Evolutionary conservation across 1,284 basidiomycete species (phyloP), one percentile per base, ranked within the genome.

Genomic region (Rhodotorula sp.): DNA sequence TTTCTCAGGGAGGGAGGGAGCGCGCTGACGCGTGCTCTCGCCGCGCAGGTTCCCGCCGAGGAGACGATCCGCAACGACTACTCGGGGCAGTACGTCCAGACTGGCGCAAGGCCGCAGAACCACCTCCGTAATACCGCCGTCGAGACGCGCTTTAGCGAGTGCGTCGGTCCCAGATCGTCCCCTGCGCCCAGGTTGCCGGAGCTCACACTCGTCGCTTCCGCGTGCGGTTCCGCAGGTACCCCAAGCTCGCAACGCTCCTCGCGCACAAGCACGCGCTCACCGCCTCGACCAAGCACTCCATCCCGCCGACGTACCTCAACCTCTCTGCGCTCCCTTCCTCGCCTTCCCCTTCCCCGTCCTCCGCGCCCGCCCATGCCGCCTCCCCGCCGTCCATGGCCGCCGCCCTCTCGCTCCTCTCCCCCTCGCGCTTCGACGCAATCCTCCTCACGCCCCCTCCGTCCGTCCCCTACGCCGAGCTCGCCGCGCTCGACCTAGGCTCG

Each of bases 11-110:
- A 5, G 36, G 37, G 39, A 32, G 17, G 12, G 21, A 48, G 7
- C 32, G n/a, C n/a, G 27, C 15, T n/a, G 25, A 36, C 27, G 12
- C 17, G 21, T 29, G 17, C n/a, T 7, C 29, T 4, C 32, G 12
- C 22, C 50, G 19, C 4, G 32, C 65, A 77, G 73, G 53, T 66
- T 10, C 56, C 64, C 2, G 90, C 93, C 76, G 96, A 97, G 80
- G 93, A 97, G 80, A 96, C 93, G 0, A 90, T 99, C 59, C 86
- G 94, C 64, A 98, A 97, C 80, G 94, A 98, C 83, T 96, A 97
- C 80, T 92, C 91, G 2, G 89, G 91, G 81, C 85, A 90, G 77
- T 98, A 96, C 81, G 92, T 95, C 55, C 89, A 92, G 75, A 87
- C 90, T 3, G 94, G 94, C 15, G 89, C 92, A 76, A 92, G 92